Percentiles rank a stretch among this genome's conserved stretches.
phyloP scores from a whole-genome alignment of 2,329 filamentous ascomycete genomes.

The Sclerotinia sclerotiorum region DNA sequence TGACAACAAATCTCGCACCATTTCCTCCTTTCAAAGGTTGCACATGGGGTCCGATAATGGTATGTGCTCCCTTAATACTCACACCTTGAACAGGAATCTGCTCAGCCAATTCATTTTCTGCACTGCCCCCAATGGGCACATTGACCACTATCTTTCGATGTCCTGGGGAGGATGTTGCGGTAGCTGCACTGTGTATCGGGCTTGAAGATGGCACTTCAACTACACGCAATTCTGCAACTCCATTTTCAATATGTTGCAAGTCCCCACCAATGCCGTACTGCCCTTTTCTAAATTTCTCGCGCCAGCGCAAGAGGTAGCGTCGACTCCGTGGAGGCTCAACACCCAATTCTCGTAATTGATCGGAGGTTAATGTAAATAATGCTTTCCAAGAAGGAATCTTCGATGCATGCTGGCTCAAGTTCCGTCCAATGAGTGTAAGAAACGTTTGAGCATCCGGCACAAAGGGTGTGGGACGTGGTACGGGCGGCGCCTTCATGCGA shows the following conservation, averaged over 20 bases:
- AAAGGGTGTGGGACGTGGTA: conserved; percentile 77
- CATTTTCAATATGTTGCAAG: conserved; percentile 65
- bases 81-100: conserved; percentile 61
- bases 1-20: conserved; percentile 66
- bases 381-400: conserved; percentile 92
- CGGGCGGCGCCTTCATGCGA: conserved; percentile 41
- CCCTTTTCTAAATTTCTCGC: conserved; percentile 78
- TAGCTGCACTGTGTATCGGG: conserved; percentile 42
- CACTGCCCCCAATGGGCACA: conserved; percentile 48
- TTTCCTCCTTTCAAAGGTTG: conserved; percentile 64
- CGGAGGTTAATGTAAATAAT: conserved; percentile 77
- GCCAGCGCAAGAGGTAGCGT: conserved; percentile 83
- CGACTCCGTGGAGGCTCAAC: conserved; percentile 82
- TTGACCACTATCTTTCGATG: conserved; percentile 59
- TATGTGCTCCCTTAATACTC: conserved; percentile 64
- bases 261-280: conserved; percentile 81
- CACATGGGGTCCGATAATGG: conserved; percentile 74
- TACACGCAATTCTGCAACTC: conserved; percentile 53
- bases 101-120: conserved; percentile 39
- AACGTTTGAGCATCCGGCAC: conserved; percentile 84
- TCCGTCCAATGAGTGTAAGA: conserved; percentile 86
- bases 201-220: conserved; percentile 41
- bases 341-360: conserved; percentile 77
- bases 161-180: conserved; percentile 53
- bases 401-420: conserved; percentile 74